Evolutionary conservation across 805 yeast genomes (phyloP).

Genomic region (Kurtzmaniella cleridarum): DNA sequence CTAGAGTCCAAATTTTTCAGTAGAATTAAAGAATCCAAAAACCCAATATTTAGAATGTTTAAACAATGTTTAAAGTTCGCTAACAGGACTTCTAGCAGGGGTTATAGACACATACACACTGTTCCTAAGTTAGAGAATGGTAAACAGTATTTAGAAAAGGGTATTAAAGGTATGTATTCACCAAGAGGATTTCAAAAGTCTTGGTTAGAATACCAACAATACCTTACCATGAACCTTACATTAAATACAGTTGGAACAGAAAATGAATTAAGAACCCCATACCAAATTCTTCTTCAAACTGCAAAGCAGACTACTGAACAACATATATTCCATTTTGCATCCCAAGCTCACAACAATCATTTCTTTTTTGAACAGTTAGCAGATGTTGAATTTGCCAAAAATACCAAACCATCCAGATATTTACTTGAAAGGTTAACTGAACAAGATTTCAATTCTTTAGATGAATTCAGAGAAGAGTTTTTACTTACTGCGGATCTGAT

Average conservation of each 20-base stretch:
- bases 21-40: not conserved
- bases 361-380: slow-evolving; percentile 67
- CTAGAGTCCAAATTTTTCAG: slow-evolving; percentile 7
- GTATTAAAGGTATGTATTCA: slow-evolving; percentile 63
- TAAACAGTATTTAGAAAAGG: slow-evolving; percentile 34
- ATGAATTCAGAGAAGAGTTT: slow-evolving; percentile 46
- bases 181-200: slow-evolving; percentile 62
- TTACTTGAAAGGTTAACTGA: slow-evolving; percentile 33
- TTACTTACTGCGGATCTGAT: slow-evolving; percentile 45
- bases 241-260: slow-evolving; percentile 71
- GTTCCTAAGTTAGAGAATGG: slow-evolving; percentile 53
- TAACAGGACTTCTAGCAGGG: not conserved
- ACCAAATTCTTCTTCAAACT: slow-evolving; percentile 62
- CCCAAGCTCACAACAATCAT: slow-evolving; percentile 91
- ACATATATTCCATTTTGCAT: slow-evolving; percentile 77
- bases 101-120: slow-evolving; percentile 44
- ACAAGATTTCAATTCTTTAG: slow-evolving; percentile 35
- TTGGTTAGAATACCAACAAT: slow-evolving; percentile 79
- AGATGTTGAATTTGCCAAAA: slow-evolving; percentile 23
- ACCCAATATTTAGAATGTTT: slow-evolving; percentile 4
- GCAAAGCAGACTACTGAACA: slow-evolving; percentile 63
- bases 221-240: slow-evolving; percentile 54
- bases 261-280: slow-evolving; percentile 70
- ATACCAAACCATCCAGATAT: slow-evolving; percentile 32
- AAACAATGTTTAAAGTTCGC: slow-evolving; percentile 1